A percentile compares a stretch with the other conserved stretches of the same genome.
phyloP scores from a whole-genome alignment of 192 early-diverging fungal species.

The Irineochytrium annulatum region DNA sequence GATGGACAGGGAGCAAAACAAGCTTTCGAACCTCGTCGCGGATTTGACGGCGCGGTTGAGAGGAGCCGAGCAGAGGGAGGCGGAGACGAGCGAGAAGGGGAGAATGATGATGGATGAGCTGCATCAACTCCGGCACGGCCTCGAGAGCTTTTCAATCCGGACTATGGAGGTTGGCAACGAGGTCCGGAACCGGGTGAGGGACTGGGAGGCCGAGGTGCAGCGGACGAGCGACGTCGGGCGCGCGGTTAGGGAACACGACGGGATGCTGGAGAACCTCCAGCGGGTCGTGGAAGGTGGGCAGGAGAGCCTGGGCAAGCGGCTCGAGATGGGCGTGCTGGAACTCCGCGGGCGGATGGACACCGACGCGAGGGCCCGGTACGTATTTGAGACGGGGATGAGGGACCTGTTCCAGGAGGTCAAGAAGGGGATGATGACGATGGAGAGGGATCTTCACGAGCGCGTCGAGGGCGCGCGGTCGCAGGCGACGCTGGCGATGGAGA shows the following conservation, averaged over 20 bases:
- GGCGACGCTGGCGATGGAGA: constrained; percentile 16
- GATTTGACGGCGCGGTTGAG: constrained; percentile 28
- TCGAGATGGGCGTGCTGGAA: constrained; percentile 28
- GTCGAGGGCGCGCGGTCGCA: constrained; percentile 23
- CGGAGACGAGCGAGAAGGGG: constrained; percentile 20
- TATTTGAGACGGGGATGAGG: constrained; percentile 29
- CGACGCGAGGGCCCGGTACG: constrained; percentile 25
- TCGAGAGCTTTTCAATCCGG: constrained; percentile 23
- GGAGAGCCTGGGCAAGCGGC: constrained; percentile 13
- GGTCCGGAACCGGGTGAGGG: constrained; percentile 20
- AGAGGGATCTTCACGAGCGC: constrained; percentile 24
- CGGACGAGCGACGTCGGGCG: constrained; percentile 32
- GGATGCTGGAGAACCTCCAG: constrained; percentile 23
- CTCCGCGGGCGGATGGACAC: constrained; percentile 24
- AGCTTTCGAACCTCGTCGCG: constrained; percentile 20
- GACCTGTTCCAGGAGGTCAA: constrained; percentile 30
- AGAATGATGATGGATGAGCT: constrained; percentile 23
- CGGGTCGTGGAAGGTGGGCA: constrained; percentile 13
- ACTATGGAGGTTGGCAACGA: constrained; percentile 26
- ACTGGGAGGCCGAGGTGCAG: constrained; percentile 26
- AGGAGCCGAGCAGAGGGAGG: constrained; percentile 11
- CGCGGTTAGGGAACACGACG: constrained; percentile 35
- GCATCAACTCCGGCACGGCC: constrained; percentile 27
- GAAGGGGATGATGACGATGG: constrained; percentile 20
- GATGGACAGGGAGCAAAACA: constrained; percentile 15